phyloP scores from a whole-genome alignment of 1,139 yeast genomes.

The Suhomyces maxii region DNA sequence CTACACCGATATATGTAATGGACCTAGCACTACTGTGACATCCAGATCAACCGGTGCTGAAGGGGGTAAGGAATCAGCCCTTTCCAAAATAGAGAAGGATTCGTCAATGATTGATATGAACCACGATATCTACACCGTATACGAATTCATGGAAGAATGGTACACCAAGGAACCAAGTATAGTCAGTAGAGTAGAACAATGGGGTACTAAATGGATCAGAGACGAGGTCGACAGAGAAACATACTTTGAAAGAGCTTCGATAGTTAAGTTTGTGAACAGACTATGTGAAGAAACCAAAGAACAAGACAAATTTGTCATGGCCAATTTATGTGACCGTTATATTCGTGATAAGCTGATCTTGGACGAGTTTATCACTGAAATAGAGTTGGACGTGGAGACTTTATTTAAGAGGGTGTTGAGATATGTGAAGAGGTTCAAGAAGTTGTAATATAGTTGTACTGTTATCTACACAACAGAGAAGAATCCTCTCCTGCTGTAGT shows the following conservation, averaged over 20 bases:
- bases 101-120: conserved; percentile 15
- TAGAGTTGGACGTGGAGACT: conserved; percentile 18
- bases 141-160: conserved; percentile 20
- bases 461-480: too few relatives aligned
- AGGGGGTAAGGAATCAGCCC: background rate
- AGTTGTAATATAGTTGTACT: background rate
- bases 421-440: conserved; percentile 1
- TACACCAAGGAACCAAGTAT: conserved; percentile 14
- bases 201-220: conserved; percentile 19
- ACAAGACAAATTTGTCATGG: conserved; percentile 14
- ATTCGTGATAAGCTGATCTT: conserved; percentile 18
- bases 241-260: conserved; percentile 14
- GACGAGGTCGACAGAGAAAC: conserved; percentile 20
- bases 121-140: conserved; percentile 17
- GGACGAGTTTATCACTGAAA: conserved; percentile 20
- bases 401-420: conserved; percentile 15
- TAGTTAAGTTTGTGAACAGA: conserved; percentile 14
- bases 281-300: conserved; percentile 14
- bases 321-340: conserved; percentile 17
- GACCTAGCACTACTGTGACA: conserved; percentile 1
- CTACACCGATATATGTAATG: conserved; percentile 8
- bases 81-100: background rate
- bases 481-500: background rate
- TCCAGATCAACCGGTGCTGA: background rate
- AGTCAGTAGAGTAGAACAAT: conserved; percentile 13